phyloP scores from a whole-genome alignment of 495 filamentous ascomycete genomes.

The Hypoxylon fuscum region DNA sequence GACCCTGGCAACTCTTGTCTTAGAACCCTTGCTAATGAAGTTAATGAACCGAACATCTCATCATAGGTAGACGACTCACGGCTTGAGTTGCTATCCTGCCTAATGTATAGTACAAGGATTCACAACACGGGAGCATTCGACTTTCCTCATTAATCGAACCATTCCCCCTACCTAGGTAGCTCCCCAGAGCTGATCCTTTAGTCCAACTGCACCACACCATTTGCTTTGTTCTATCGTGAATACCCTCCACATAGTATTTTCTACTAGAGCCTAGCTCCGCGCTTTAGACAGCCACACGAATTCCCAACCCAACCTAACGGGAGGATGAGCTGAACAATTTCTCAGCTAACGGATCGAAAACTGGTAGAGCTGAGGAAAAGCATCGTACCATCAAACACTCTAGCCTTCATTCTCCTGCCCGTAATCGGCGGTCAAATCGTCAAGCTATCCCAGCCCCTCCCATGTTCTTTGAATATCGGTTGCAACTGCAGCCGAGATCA shows the following conservation, averaged over 20 bases:
- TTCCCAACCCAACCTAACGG: no score
- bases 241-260: background rate
- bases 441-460: slow-evolving; percentile 14
- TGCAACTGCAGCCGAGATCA: slow-evolving; percentile 11
- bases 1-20: slow-evolving; percentile 15
- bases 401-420: slow-evolving; percentile 14
- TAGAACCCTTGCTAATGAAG: slow-evolving; percentile 9
- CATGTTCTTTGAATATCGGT: background rate
- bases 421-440: slow-evolving; percentile 23
- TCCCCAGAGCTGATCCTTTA: slow-evolving; percentile 8
- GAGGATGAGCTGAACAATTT: slow-evolving; percentile 2
- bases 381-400: slow-evolving; percentile 6
- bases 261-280: background rate
- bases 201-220: background rate
- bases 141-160: slow-evolving; percentile 34
- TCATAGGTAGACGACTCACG: no score
- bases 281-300: slow-evolving; percentile 8
- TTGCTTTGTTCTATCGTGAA: no score
- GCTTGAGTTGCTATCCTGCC: no score
- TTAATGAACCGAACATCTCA: slow-evolving; percentile 1
- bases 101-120: no score
- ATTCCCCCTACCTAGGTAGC: slow-evolving; percentile 11
- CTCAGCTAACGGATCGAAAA: slow-evolving; percentile 3
- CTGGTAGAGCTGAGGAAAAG: slow-evolving; percentile 16
- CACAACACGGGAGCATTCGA: no score